Evolutionary conservation across 1,284 basidiomycete species (phyloP), one percentile per base, ranked within the genome.

Genomic region (Trichosporon asahii): DNA sequence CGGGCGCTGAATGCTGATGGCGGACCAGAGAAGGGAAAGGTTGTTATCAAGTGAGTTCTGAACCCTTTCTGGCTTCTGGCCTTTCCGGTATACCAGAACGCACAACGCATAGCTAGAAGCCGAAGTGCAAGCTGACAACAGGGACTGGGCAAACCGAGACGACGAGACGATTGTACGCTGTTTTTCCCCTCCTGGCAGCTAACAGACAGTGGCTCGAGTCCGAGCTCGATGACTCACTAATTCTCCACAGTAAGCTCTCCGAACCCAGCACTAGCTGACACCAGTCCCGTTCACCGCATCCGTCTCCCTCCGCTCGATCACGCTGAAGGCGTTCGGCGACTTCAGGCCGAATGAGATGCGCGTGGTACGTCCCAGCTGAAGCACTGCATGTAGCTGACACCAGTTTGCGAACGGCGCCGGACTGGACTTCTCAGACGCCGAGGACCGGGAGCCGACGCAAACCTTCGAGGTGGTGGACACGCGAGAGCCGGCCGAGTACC

Each of bases 11-110:
- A 84, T 67, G 82, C 80, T 11, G 72, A 70, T 3, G 82, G 78
- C 7, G 83, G 82, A 8, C 80, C 74, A 18, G 78, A 81, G 65
- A 46, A 73, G 11, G 83, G 83, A 6, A 70, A 76, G 57, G 78
- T 76, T n/a, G 80, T 82, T 6, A 82, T 84, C 77, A 84, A 84
- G 83, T 84, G 72, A 67, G 82, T 75, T 7, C 11, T 14, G n/a
- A n/a, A n/a, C n/a, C n/a, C n/a, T n/a, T n/a, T n/a, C n/a, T n/a
- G n/a, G n/a, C n/a, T n/a, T n/a, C n/a, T n/a, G n/a, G n/a, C n/a
- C n/a, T n/a, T n/a, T n/a, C n/a, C n/a, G n/a, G n/a, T n/a, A n/a
- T n/a, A n/a, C n/a, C n/a, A n/a, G n/a, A n/a, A n/a, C 6, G 31
- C 31, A 9, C 11, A 33, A 8, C 31, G 11, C 31, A 33, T 9